Evolutionary conservation across 352 stramenopile species (phyloP).

Genomic region (Paralagenidium karlingii): DNA sequence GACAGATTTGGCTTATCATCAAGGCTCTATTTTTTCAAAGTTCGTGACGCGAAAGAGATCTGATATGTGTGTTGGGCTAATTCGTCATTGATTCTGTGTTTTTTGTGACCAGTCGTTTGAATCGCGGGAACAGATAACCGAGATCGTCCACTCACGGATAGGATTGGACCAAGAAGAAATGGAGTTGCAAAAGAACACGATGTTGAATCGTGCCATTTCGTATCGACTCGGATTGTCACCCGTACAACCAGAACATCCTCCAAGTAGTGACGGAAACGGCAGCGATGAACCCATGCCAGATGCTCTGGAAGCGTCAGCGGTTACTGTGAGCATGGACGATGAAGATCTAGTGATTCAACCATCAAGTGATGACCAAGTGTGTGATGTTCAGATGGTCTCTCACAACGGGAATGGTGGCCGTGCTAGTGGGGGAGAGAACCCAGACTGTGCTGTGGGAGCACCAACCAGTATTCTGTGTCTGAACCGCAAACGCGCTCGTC

Average conservation of each 20-base stretch:
- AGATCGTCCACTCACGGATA: constrained; percentile 32
- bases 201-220: constrained; percentile 66
- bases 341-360: too few relatives aligned
- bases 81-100: too few relatives aligned
- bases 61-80: neutral
- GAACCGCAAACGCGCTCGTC: constrained; percentile 27
- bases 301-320: constrained; percentile 3
- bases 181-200: constrained; percentile 62
- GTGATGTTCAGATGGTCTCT: too few relatives aligned
- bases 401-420: too few relatives aligned
- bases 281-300: constrained; percentile 24
- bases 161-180: constrained; percentile 42
- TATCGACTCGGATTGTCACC: constrained; percentile 60
- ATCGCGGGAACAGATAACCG: constrained; percentile 55
- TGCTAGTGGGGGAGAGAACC: too few relatives aligned
- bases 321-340: too few relatives aligned
- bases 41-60: neutral
- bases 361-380: too few relatives aligned
- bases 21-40: constrained; percentile 69
- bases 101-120: constrained; percentile 30
- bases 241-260: constrained; percentile 6
- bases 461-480: too few relatives aligned
- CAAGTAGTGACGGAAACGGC: constrained; percentile 4
- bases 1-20: constrained; percentile 59
- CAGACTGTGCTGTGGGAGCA: too few relatives aligned